Percentiles rank a stretch among this genome's conserved stretches.
Conservation (phyloP, 2,329 filamentous ascomycete genomes). For the Neobulgaria alba region DNA sequence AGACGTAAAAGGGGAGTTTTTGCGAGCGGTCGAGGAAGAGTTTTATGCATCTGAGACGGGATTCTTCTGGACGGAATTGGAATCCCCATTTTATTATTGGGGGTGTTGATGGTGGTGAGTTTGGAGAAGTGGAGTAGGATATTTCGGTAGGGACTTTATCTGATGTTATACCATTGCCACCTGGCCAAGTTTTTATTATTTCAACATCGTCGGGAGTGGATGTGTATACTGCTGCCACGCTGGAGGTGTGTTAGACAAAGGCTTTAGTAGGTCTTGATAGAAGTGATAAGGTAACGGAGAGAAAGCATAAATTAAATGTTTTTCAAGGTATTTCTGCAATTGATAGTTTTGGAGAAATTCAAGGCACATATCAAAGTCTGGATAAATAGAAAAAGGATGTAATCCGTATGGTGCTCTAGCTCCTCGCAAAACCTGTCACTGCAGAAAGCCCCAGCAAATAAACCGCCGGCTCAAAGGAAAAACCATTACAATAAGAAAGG, state of each 20-base stretch:
- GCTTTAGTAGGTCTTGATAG: too few relatives aligned
- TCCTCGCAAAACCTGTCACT: not conserved
- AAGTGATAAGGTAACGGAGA: too few relatives aligned
- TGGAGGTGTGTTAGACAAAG: too few relatives aligned
- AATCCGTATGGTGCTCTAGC: not conserved
- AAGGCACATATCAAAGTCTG: too few relatives aligned
- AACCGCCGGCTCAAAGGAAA: too few relatives aligned
- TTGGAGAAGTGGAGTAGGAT: slow-evolving; percentile 40
- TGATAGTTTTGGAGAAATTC: too few relatives aligned
- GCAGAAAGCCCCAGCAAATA: too few relatives aligned
- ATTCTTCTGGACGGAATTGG: slow-evolving; percentile 70
- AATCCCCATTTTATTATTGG: slow-evolving; percentile 67
- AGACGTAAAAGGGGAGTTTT: slow-evolving; percentile 73
- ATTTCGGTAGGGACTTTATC: slow-evolving; percentile 82
- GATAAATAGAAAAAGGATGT: not conserved
- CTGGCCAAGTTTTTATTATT: slow-evolving; percentile 79
- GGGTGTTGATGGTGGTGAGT: slow-evolving; percentile 35
- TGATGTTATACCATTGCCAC: slow-evolving; percentile 77
- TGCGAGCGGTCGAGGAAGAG: slow-evolving; percentile 74
- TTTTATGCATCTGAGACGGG: slow-evolving; percentile 73
- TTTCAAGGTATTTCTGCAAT: too few relatives aligned
- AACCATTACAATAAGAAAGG: too few relatives aligned
- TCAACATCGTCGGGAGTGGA: slow-evolving; percentile 72
- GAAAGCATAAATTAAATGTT: too few relatives aligned
- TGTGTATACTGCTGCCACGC: slow-evolving; percentile 65